A percentile compares a stretch with the other conserved stretches of the same genome.
phyloP scores from a whole-genome alignment of 176 grass and related monocot genomes.

The Lolium perenne region DNA sequence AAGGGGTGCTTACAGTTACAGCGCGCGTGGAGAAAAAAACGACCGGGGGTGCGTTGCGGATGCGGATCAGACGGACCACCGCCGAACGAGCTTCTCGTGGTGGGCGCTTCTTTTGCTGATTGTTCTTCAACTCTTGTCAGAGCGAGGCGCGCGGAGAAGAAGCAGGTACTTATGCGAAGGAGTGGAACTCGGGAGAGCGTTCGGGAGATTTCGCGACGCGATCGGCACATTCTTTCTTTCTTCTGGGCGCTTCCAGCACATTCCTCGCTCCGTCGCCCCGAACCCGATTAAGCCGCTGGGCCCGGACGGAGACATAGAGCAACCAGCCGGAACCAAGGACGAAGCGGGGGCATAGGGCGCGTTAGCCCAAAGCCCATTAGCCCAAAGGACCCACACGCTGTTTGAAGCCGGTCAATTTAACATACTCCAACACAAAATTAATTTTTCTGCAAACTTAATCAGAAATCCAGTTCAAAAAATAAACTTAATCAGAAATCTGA shows the following conservation, averaged over 20 bases:
- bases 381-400: too few relatives aligned
- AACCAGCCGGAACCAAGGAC: too few relatives aligned
- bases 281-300: too few relatives aligned
- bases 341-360: too few relatives aligned
- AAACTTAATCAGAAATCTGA: too few relatives aligned
- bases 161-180: slow-evolving; percentile 1
- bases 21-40: background rate
- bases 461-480: too few relatives aligned
- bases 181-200: background rate
- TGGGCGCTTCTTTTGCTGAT: slow-evolving; percentile 1
- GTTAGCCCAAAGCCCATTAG: too few relatives aligned
- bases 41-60: background rate
- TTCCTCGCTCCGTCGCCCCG: background rate
- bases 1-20: slow-evolving; percentile 31
- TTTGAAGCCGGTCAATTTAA: too few relatives aligned
- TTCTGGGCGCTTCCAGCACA: slow-evolving; percentile 38
- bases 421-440: too few relatives aligned
- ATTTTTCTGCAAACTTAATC: too few relatives aligned
- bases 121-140: background rate
- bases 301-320: too few relatives aligned
- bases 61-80: slow-evolving; percentile 41
- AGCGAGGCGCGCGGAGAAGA: background rate
- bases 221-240: background rate
- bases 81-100: slow-evolving; percentile 15
- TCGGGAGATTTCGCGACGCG: slow-evolving; percentile 48